Evolutionary conservation across 108 stramenopile species (phyloP).

Genomic region (Conticribra guillardii): DNA sequence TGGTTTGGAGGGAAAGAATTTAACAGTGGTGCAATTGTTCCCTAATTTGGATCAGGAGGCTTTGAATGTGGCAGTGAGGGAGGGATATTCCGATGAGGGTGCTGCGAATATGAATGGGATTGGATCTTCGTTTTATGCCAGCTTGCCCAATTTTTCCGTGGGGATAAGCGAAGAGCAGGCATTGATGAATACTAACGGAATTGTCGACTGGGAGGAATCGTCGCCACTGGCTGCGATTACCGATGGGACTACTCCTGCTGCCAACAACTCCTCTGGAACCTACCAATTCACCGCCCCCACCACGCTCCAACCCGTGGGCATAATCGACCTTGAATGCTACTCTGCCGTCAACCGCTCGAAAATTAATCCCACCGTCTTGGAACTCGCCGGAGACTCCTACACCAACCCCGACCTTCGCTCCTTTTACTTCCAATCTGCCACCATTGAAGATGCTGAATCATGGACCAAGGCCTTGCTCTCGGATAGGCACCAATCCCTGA

Average conservation of each 20-base stretch:
- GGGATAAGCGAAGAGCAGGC: slow-evolving; percentile 6
- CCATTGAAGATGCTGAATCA: slow-evolving; percentile 65
- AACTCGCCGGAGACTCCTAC: slow-evolving; percentile 79
- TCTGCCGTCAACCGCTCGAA: slow-evolving; percentile 77
- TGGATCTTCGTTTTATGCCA: slow-evolving; percentile 33
- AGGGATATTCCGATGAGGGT: slow-evolving; percentile 61
- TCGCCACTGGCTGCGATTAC: slow-evolving; percentile 10
- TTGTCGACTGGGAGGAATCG: slow-evolving; percentile 21
- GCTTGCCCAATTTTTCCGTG: slow-evolving; percentile 36
- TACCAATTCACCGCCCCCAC: slow-evolving; percentile 44
- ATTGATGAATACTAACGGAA: slow-evolving; percentile 18
- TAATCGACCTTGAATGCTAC: slow-evolving; percentile 97
- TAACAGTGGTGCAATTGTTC: slow-evolving; percentile 15
- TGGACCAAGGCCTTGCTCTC: slow-evolving; percentile 83
- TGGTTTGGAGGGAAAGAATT: no score
- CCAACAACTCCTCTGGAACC: slow-evolving; percentile 24
- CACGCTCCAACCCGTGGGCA: slow-evolving; percentile 81
- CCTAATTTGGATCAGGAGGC: slow-evolving; percentile 72
- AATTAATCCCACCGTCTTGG: slow-evolving; percentile 72
- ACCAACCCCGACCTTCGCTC: slow-evolving; percentile 84
- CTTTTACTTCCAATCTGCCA: slow-evolving; percentile 88
- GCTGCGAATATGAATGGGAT: not conserved
- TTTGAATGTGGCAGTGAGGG: slow-evolving; percentile 70
- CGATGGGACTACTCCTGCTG: no score
- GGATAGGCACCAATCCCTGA: slow-evolving; percentile 79